Conservation (phyloP, 805 yeast species). For the Spathaspora sp. region DNA sequence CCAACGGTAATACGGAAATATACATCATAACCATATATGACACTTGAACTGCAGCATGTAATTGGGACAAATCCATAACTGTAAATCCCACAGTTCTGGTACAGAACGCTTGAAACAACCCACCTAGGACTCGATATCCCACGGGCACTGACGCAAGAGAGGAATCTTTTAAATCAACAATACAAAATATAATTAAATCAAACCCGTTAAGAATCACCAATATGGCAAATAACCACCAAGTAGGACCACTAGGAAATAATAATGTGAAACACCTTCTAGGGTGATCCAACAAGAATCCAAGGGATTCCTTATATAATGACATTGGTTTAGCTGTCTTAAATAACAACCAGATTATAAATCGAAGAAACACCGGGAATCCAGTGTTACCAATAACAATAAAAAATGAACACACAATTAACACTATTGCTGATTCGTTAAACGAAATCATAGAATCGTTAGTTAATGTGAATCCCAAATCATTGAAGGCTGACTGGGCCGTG, state of each 20-base stretch:
- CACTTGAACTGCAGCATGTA: conserved; percentile 91
- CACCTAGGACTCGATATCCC: conserved; percentile 74
- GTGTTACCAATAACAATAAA: conserved; percentile 91
- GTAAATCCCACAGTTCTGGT: conserved; percentile 94
- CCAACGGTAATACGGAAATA: conserved; percentile 92
- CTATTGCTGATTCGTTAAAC: conserved; percentile 62
- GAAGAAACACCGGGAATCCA: conserved; percentile 81
- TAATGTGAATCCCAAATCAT: conserved; percentile 80
- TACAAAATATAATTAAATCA: conserved; percentile 77
- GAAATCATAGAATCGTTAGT: conserved; percentile 77
- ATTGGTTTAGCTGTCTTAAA: conserved; percentile 64
- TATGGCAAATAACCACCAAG: conserved; percentile 89
- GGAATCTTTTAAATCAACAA: conserved; percentile 62
- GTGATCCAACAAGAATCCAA: conserved; percentile 85
- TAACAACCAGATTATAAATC: conserved; percentile 80
- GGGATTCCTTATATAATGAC: conserved; percentile 65
- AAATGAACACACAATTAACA: conserved; percentile 59
- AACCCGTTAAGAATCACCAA: conserved; percentile 67
- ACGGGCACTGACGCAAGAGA: conserved; percentile 53
- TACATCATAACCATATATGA: conserved; percentile 97
- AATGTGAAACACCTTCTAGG: conserved; percentile 96
- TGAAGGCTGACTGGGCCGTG: conserved; percentile 74
- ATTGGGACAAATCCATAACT: conserved; percentile 60
- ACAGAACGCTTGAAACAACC: conserved; percentile 85
- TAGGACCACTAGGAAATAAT: conserved; percentile 86